Evolutionary conservation across 352 stramenopile genomes (phyloP), one percentile per base, ranked within the genome.

Genomic region (Blastocystis sp.): DNA sequence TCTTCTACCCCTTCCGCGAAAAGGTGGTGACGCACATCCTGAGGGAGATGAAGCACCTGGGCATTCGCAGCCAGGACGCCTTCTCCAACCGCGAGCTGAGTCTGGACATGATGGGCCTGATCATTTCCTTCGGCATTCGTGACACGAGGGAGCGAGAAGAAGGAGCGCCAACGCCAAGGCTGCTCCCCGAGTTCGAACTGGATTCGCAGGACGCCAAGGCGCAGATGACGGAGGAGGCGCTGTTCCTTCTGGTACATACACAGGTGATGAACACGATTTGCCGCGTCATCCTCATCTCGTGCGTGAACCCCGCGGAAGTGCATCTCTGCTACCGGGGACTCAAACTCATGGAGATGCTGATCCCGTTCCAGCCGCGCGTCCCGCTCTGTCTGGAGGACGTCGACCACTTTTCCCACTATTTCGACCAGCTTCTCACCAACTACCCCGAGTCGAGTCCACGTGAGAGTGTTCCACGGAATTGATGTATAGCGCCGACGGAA

Each of bases 21-120:
- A 41, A n/a, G n/a, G 19, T 67, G 19, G 41, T 26, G 3, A 33
- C 31, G 10, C 31, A 69, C 4, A 85, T 85, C 45, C 29, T 85
- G 6, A 24, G 13, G 6, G 51, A 63, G 4, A 24, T 85, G 35
- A 50, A 55, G 2, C 55, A 26, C 21, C 31, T 85, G 12, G 55
- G 74, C 19, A 69, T 62, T n/a, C 35, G 35, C 10, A 85, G 74
- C 45, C 16, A 13, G 19, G 45, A 67, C 45, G 74, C 74, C n/a
- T 85, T 51, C 45, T 9, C 31, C 26, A 85, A 69, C 24, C 74
- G 74, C 13, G 55, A 85, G n/a, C 61, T 85, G 13, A 59, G 50
- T 29, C 13, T 85, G 35, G 45, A 85, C 31, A 50, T 85, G 10
- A 31, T 85, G 4, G 26, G 60, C 45, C 26, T 67, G 0, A 29